Base-by-base conservation (phyloP, 495 filamentous ascomycete genomes). In the Lophium mytilinum region DNA sequence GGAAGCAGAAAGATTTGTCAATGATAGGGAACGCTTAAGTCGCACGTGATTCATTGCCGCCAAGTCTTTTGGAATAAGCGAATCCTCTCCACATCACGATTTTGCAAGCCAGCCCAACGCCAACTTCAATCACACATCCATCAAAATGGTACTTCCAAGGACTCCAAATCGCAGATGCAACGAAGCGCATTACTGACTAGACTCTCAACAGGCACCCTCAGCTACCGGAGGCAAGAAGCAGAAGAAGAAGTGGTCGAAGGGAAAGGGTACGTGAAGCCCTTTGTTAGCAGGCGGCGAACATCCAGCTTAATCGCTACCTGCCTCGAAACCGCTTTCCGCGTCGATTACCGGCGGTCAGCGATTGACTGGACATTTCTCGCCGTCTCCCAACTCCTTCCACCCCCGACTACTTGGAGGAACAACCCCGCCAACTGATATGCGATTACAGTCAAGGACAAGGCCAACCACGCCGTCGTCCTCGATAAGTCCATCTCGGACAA, bases 211-310 rank as follows among this genome's bases (percentile, higher is more conserved):
- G 64, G 64, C 64, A 66, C 64, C 64, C 21, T 56, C 84, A 75
- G 76, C 87, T 75, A 73, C 80, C 66, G 89, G 88, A 72, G 89
- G 86, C 73, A 95, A 94, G 85, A 95, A 95, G 81, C 88, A 92
- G 75, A 95, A 96, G 89, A 97, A 97, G 89, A 95, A 96, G 92
- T 96, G 92, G 92, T 96, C 91, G 68, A 98, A 96, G 89, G 94
- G 90, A 77, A 96, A 96, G 84, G 88, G 88, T 90, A 84, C 68
- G 79, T 74, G 37, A 55, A 21, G 41, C n/a, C 33, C 8, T 30
- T 30, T 30, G 24, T 30, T 30, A 30, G 24, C 24, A 30, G 24
- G 24, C 24, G 24, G 24, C 24, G 24, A 30, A 30, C 24, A 30
- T 30, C 24, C 24, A 30, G 24, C 24, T 6, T 6, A 30, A 30